These are phyloP conservation scores for Apostasia shenzhenica DNA, from an alignment of 106 monocot genomes.

Conservation along the genomic window DNA sequence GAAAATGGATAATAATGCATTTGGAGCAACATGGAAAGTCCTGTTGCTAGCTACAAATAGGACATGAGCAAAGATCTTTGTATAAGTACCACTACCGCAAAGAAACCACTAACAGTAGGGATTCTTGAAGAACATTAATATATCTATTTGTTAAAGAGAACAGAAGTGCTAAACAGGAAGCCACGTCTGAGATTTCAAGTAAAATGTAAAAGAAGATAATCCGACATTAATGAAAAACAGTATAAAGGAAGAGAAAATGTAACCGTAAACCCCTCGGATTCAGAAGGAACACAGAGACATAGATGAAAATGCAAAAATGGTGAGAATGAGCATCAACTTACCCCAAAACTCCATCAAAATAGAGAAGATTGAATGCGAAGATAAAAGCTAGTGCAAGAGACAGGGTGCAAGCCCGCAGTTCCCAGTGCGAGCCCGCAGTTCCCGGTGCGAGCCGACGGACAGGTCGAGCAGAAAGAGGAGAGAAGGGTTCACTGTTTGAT, in stretches of 20 bases:
- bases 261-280: neutral
- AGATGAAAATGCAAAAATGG: neutral
- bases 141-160: too few relatives aligned
- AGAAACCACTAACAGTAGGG: too few relatives aligned
- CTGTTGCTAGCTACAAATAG: too few relatives aligned
- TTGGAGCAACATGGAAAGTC: too few relatives aligned
- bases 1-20: too few relatives aligned
- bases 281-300: neutral
- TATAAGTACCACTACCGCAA: too few relatives aligned
- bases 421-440: neutral
- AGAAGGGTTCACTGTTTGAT: neutral
- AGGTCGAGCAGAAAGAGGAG: neutral
- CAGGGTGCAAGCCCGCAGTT: neutral
- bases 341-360: conserved; percentile 6
- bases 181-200: neutral
- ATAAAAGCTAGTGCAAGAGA: neutral
- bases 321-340: neutral
- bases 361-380: neutral
- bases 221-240: neutral
- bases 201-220: neutral
- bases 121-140: too few relatives aligned
- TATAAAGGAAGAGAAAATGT: neutral
- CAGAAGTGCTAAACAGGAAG: too few relatives aligned
- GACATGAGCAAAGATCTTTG: too few relatives aligned
- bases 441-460: neutral